A percentile compares a stretch with the other conserved stretches of the same genome.
These are phyloP conservation scores for Coriolopsis trogii DNA, from an alignment of 1,284 basidiomycete species.

Conservation along the genomic window DNA sequence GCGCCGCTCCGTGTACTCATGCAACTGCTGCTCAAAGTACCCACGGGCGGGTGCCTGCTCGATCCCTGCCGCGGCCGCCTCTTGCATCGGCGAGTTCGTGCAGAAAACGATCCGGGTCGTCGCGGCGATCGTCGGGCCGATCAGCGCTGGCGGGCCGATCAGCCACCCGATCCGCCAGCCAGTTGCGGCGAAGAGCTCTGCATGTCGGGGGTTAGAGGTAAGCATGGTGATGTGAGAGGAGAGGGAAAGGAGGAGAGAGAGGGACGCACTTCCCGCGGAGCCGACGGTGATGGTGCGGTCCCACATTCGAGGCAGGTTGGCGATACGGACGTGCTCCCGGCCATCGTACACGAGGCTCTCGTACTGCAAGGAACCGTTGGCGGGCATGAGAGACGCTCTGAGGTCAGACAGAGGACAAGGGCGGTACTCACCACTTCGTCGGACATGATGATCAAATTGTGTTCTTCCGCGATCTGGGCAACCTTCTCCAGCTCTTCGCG, in stretches of 20 bases:
- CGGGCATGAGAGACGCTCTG: neutral
- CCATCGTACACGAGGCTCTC: constrained; percentile 91
- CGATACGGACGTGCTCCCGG: constrained; percentile 88
- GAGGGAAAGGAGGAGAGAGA: neutral
- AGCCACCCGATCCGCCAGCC: constrained; percentile 98
- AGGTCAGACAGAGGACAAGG: neutral
- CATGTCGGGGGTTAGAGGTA: neutral
- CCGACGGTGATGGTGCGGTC: constrained; percentile 85
- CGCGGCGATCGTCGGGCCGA: constrained; percentile 87
- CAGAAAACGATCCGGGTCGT: constrained; percentile 94
- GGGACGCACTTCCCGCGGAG: constrained; percentile 70
- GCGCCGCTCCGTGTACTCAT: constrained; percentile 85
- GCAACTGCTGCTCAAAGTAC: constrained; percentile 82
- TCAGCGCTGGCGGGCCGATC: constrained; percentile 83
- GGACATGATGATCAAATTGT: constrained; percentile 90
- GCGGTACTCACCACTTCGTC: constrained; percentile 85
- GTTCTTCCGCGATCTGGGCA: constrained; percentile 87
- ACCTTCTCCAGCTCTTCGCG: constrained; percentile 81
- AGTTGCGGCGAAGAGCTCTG: constrained; percentile 94
- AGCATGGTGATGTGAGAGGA: neutral
- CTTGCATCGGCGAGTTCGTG: constrained; percentile 88
- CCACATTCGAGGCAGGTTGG: constrained; percentile 96
- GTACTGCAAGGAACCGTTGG: too few relatives aligned
- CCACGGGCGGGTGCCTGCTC: constrained; percentile 70
- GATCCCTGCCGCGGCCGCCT: constrained; percentile 87